A percentile compares a stretch with the other conserved stretches of the same genome.
These are phyloP conservation scores for Fusarium sp. DNA, from an alignment of 2,329 filamentous ascomycete species.

Conservation along the genomic window DNA sequence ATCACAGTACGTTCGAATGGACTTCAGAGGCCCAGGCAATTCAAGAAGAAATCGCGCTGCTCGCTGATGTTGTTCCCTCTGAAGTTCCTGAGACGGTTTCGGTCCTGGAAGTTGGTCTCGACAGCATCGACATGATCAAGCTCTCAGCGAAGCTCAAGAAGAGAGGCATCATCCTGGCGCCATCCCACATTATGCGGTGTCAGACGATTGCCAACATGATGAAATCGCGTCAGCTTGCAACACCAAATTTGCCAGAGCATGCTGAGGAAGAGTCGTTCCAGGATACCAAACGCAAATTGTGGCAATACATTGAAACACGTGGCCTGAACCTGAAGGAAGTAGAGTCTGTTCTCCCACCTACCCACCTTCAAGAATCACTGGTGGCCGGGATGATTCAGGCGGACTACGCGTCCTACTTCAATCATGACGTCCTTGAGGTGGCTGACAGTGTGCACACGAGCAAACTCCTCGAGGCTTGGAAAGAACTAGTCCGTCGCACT, in stretches of 20 bases:
- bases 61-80: conserved; percentile 69
- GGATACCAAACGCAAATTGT: conserved; percentile 54
- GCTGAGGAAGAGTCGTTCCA: conserved; percentile 20
- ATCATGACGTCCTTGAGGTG: conserved; percentile 83
- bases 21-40: conserved; percentile 67
- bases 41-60: conserved; percentile 72
- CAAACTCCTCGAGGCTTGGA: conserved; percentile 74
- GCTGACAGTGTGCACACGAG: conserved; percentile 66
- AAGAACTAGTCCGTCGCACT: conserved; percentile 69
- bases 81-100: conserved; percentile 73
- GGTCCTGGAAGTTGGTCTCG: conserved; percentile 87
- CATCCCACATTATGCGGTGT: conserved; percentile 83
- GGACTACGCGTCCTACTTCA: conserved; percentile 84
- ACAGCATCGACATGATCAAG: conserved; percentile 94
- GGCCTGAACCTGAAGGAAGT: conserved; percentile 58
- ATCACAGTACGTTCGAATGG: conserved; percentile 69
- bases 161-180: conserved; percentile 71
- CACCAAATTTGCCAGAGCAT: neutral
- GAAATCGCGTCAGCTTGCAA: conserved; percentile 13
- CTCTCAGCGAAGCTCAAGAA: conserved; percentile 80
- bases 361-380: conserved; percentile 90
- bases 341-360: conserved; percentile 79
- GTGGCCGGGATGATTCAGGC: conserved; percentile 86
- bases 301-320: conserved; percentile 54
- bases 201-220: conserved; percentile 77